Conservation (phyloP, 257 asterid species). For the Henckelia pumila region DNA sequence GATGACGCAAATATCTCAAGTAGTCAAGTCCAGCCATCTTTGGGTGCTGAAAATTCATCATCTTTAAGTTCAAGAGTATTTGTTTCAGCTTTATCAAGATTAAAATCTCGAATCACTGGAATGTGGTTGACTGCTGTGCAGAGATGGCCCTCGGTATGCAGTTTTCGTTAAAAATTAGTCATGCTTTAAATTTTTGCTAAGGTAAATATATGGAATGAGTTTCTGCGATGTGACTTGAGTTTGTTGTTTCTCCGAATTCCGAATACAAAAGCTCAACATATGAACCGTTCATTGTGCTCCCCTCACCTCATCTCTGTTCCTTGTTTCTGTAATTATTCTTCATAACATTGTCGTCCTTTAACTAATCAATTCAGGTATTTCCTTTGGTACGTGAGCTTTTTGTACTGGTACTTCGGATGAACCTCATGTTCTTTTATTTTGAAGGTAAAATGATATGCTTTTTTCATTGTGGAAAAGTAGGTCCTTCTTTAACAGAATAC, state of each 20-base stretch:
- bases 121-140: conserved; percentile 61
- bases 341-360: not conserved
- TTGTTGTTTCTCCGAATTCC: not conserved
- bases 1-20: conserved; percentile 32
- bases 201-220: conserved; percentile 17
- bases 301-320: conserved; percentile 1
- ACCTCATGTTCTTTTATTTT: conserved; percentile 96
- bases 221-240: conserved; percentile 14
- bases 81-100: conserved; percentile 59
- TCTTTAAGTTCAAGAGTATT: conserved; percentile 35
- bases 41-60: conserved; percentile 39
- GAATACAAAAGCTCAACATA: conserved; percentile 5
- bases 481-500: conserved; percentile 14
- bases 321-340: not conserved
- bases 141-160: conserved; percentile 95
- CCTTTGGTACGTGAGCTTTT: conserved; percentile 77
- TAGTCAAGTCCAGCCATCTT: conserved; percentile 41
- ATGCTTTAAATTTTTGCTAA: conserved; percentile 13
- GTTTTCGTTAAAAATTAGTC: conserved; percentile 35
- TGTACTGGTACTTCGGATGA: conserved; percentile 78
- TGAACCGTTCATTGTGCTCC: not conserved
- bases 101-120: conserved; percentile 56
- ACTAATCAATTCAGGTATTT: conserved; percentile 51
- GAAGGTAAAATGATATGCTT: conserved; percentile 59
- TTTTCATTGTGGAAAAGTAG: conserved; percentile 19